These are phyloP conservation scores for Thielaviopsis populi DNA, from an alignment of 2,329 filamentous ascomycete genomes.

Conservation along the genomic window DNA sequence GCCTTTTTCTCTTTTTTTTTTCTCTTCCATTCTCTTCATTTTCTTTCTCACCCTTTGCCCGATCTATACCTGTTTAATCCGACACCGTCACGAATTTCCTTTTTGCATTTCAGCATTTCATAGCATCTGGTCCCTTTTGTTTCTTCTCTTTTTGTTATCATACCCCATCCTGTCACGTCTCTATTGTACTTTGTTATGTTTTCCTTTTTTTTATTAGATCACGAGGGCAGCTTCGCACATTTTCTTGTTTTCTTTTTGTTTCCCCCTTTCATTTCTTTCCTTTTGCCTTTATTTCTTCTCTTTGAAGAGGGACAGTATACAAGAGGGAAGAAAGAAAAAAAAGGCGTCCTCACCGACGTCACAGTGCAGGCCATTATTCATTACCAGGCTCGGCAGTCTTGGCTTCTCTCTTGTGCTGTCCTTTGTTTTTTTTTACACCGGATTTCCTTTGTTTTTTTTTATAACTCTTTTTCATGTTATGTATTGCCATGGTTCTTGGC, in stretches of 20 bases:
- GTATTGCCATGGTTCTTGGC: background rate
- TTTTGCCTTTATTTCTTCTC: background rate
- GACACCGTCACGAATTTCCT: conserved; percentile 1
- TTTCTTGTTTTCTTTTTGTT: background rate
- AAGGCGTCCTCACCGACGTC: background rate
- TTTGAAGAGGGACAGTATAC: background rate
- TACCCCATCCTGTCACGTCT: conserved; percentile 8
- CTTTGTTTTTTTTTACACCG: background rate
- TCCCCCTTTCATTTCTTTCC: background rate
- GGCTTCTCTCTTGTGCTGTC: background rate
- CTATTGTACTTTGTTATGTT: conserved; percentile 2
- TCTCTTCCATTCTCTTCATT: conserved; percentile 4
- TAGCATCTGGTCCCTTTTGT: conserved; percentile 2
- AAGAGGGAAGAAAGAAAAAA: background rate
- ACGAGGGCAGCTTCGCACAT: conserved; percentile 3
- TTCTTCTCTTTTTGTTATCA: background rate
- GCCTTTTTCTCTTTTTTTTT: background rate
- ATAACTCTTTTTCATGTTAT: background rate
- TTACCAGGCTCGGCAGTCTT: background rate
- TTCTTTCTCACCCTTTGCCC: background rate
- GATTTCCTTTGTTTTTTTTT: background rate
- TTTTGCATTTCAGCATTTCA: conserved; percentile 1
- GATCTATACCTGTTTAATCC: conserved; percentile 8
- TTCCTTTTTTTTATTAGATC: background rate
- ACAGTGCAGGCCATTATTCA: background rate